phyloP scores from a whole-genome alignment of 805 yeast species.

The Komagataella kurtzmanii region DNA sequence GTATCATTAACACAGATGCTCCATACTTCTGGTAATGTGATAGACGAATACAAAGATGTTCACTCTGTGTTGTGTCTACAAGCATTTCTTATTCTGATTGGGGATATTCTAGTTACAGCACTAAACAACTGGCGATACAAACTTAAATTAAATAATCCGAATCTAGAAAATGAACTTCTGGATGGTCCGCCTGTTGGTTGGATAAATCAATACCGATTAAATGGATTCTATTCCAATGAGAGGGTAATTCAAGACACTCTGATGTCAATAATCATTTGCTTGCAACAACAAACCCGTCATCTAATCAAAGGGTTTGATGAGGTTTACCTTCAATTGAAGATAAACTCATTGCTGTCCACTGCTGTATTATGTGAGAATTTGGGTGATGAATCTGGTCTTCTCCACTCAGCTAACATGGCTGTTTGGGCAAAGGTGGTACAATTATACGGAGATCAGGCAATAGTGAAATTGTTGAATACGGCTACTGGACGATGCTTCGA shows the following conservation, averaged over 20 bases:
- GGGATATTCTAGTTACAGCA: neutral
- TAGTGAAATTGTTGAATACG: neutral
- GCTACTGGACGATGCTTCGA: neutral
- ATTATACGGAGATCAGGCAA: neutral
- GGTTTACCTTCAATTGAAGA: neutral
- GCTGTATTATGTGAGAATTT: neutral
- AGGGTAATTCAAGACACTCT: neutral
- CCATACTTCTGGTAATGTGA: neutral
- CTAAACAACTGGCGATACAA: neutral
- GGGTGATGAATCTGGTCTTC: neutral
- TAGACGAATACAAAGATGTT: neutral
- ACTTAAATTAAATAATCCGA: neutral
- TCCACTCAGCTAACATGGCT: neutral
- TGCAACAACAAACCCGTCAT: neutral
- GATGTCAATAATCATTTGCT: neutral
- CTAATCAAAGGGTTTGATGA: neutral
- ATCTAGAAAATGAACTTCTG: neutral
- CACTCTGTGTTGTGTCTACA: neutral
- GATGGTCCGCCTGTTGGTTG: neutral
- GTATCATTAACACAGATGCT: neutral
- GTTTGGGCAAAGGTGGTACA: neutral
- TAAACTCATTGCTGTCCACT: neutral
- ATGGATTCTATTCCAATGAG: neutral
- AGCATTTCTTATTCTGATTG: neutral
- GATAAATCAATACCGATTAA: neutral